Conservation (phyloP, 768 basidiomycete species). For the Boletus vermiculosoides region DNA sequence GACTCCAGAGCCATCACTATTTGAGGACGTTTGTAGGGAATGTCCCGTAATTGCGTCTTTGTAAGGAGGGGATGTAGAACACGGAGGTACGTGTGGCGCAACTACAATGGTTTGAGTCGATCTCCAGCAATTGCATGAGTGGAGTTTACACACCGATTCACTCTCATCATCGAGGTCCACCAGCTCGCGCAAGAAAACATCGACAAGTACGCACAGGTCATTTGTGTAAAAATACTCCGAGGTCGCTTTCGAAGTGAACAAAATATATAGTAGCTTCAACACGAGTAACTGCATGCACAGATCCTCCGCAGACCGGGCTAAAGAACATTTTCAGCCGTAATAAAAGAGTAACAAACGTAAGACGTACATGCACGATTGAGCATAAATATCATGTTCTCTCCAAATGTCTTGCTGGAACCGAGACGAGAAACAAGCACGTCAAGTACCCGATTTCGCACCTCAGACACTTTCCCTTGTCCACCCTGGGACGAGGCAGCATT, state of each 20-base stretch:
- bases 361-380: constrained; percentile 87
- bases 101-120: constrained; percentile 39
- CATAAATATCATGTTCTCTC: constrained; percentile 99
- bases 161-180: constrained; percentile 90
- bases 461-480: constrained; percentile 32
- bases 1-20: constrained; percentile 82
- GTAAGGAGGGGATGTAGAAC: constrained; percentile 94
- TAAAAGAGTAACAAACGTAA: neutral
- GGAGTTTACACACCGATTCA: constrained; percentile 68
- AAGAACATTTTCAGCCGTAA: constrained; percentile 4
- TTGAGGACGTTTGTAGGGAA: constrained; percentile 90
- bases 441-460: constrained; percentile 74
- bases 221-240: constrained; percentile 98
- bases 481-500: constrained; percentile 22
- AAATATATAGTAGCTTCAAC: constrained; percentile 89
- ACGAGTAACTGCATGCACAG: constrained; percentile 93
- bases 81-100: constrained; percentile 95
- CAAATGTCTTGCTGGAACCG: constrained; percentile 90
- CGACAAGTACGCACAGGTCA: constrained; percentile 92
- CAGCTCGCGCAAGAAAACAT: constrained; percentile 95
- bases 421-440: constrained; percentile 80
- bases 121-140: neutral
- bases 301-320: constrained; percentile 86
- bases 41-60: constrained; percentile 82
- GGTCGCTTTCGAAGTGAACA: constrained; percentile 91